Conservation (phyloP, 108 stramenopile genomes). For the Skeletonema costatum region DNA sequence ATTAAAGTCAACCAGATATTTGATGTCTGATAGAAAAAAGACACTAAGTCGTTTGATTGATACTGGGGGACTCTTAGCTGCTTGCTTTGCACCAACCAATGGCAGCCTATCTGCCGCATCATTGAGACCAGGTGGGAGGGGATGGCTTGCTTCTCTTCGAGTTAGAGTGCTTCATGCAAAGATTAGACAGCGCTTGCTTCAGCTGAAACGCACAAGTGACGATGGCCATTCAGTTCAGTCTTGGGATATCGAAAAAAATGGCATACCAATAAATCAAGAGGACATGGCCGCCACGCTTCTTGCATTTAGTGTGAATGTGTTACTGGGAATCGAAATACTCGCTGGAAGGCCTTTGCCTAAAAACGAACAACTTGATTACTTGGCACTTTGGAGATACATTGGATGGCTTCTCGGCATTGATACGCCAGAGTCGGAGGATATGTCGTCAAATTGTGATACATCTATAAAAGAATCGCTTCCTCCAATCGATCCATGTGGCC, state of each 20-base stretch:
- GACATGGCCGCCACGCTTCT: constrained; percentile 84
- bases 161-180: constrained; percentile 86
- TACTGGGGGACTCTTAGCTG: constrained; percentile 63
- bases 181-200: constrained; percentile 62
- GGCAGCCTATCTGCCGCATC: constrained; percentile 20
- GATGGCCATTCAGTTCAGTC: constrained; percentile 12
- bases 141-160: constrained; percentile 72
- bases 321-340: constrained; percentile 71
- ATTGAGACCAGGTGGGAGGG: constrained; percentile 60
- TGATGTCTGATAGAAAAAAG: constrained; percentile 57
- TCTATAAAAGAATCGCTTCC: constrained; percentile 35
- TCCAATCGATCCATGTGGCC: constrained; percentile 75
- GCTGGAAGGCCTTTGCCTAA: constrained; percentile 50
- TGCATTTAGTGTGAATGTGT: constrained; percentile 76
- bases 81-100: constrained; percentile 40
- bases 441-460: not conserved
- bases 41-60: constrained; percentile 64
- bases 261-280: constrained; percentile 88
- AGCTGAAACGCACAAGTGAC: not conserved
- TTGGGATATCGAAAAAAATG: constrained; percentile 62
- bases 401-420: constrained; percentile 85
- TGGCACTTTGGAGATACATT: constrained; percentile 84
- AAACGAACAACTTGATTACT: constrained; percentile 68
- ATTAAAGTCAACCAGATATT: constrained; percentile 63
- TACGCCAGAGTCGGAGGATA: constrained; percentile 22